Percentiles rank a stretch among this genome's conserved stretches.
Conservation (phyloP, 768 basidiomycete genomes). For the Calocybe indica region DNA sequence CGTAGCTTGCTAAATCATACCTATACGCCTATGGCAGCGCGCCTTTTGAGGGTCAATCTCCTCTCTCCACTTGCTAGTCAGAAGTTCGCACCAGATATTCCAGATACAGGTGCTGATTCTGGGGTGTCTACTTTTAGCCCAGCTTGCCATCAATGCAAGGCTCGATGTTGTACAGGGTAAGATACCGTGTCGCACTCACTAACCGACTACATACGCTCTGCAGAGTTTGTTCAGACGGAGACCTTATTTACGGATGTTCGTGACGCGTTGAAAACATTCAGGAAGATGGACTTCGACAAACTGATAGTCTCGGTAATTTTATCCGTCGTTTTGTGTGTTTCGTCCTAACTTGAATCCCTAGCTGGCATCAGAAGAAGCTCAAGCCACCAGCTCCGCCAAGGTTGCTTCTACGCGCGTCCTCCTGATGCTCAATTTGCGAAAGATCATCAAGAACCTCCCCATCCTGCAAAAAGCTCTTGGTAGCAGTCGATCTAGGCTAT, state of each 20-base stretch:
- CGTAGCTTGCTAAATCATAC: conserved; percentile 71
- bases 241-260: conserved; percentile 65
- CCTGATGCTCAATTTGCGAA: conserved; percentile 78
- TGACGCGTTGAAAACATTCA: conserved; percentile 61
- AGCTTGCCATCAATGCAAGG: conserved; percentile 67
- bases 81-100: conserved; percentile 1
- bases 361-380: conserved; percentile 58
- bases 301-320: conserved; percentile 59
- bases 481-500: conserved; percentile 51
- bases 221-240: conserved; percentile 75
- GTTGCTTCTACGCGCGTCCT: conserved; percentile 62
- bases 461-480: conserved; percentile 55
- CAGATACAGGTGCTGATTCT: background rate
- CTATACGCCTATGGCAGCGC: conserved; percentile 84
- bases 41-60: conserved; percentile 74
- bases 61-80: conserved; percentile 76
- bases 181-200: background rate
- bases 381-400: conserved; percentile 47
- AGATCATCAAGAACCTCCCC: conserved; percentile 62
- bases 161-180: conserved; percentile 83
- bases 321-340: background rate
- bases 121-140: conserved; percentile 29
- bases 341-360: background rate
- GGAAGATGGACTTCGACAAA: conserved; percentile 86
- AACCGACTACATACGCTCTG: conserved; percentile 5